Conservation (phyloP, 345 rosid genomes). For the Passiflora organensis region DNA sequence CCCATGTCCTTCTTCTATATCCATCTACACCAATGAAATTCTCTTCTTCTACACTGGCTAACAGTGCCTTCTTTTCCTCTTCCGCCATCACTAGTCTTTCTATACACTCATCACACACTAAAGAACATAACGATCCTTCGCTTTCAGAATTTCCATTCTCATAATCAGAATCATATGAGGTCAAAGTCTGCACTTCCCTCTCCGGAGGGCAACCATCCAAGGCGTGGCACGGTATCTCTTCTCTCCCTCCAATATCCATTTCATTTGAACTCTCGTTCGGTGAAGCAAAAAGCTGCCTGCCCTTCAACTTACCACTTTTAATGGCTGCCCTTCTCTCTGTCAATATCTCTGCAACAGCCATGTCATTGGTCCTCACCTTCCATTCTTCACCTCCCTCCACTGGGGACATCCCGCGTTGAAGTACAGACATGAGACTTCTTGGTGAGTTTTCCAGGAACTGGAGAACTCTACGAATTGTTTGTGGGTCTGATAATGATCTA, state of each 20-base stretch:
- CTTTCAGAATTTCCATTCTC: slow-evolving; percentile 3
- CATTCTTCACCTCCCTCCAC: slow-evolving; percentile 17
- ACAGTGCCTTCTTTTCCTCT: slow-evolving; percentile 6
- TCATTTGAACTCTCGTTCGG: slow-evolving; percentile 13
- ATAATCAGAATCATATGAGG: slow-evolving; percentile 15
- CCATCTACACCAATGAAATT: not conserved
- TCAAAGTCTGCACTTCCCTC: slow-evolving; percentile 7
- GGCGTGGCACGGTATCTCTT: slow-evolving; percentile 7
- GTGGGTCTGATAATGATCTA: slow-evolving; percentile 25
- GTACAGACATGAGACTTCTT: slow-evolving; percentile 41
- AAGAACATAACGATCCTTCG: slow-evolving; percentile 8
- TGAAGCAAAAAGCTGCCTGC: slow-evolving; percentile 32
- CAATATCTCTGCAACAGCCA: slow-evolving; percentile 29
- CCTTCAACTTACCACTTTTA: slow-evolving; percentile 35
- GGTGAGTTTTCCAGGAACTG: slow-evolving; percentile 37
- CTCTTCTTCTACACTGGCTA: not conserved
- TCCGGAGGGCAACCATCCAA: not conserved
- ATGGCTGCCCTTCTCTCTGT: slow-evolving; percentile 42
- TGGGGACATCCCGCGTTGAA: slow-evolving; percentile 27
- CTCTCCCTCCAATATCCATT: slow-evolving; percentile 11
- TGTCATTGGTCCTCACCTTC: slow-evolving; percentile 38
- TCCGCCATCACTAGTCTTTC: slow-evolving; percentile 1
- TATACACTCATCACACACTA: slow-evolving; percentile 8
- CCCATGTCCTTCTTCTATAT: not conserved
- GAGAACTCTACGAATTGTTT: slow-evolving; percentile 17